Percentiles rank a stretch among this genome's conserved stretches.
phyloP scores from a whole-genome alignment of 1,284 basidiomycete species.

The Ganoderma meredithae region DNA sequence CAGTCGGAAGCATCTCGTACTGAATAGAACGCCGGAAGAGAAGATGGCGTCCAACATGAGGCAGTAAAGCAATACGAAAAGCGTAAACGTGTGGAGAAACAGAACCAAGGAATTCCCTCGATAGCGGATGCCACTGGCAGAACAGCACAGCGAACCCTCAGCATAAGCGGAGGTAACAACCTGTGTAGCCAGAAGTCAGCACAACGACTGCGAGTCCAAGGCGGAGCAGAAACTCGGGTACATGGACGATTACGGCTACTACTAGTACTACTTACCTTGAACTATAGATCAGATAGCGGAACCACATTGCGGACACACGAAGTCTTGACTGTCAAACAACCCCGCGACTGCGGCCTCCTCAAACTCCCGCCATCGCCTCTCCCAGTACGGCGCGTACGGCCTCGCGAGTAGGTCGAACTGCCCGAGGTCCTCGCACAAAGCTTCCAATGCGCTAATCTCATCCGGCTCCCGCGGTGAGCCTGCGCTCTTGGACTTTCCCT shows the following conservation, averaged over 20 bases:
- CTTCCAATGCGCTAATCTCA: constrained; percentile 11
- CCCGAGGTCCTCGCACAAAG: constrained; percentile 16
- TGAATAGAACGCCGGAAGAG: neutral
- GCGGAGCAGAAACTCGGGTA: too few relatives aligned
- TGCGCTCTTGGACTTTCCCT: neutral
- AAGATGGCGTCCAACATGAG: neutral
- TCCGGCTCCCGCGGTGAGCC: neutral
- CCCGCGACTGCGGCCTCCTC: constrained; percentile 2
- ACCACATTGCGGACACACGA: constrained; percentile 32
- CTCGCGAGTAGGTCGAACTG: constrained; percentile 26
- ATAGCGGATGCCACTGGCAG: too few relatives aligned
- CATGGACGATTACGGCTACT: neutral
- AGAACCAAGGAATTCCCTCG: too few relatives aligned
- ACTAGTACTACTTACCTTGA: neutral
- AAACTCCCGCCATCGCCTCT: constrained; percentile 22
- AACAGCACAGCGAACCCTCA: too few relatives aligned
- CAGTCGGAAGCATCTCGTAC: neutral
- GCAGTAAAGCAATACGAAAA: neutral
- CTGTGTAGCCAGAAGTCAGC: neutral
- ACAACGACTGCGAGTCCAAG: neutral
- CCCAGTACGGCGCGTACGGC: constrained; percentile 31
- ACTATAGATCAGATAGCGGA: constrained; percentile 26
- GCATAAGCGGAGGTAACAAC: too few relatives aligned
- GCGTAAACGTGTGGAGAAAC: neutral
- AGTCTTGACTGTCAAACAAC: constrained; percentile 14